Base-by-base conservation (phyloP, 306 rosid genomes). In the Alnus rubra region DNA sequence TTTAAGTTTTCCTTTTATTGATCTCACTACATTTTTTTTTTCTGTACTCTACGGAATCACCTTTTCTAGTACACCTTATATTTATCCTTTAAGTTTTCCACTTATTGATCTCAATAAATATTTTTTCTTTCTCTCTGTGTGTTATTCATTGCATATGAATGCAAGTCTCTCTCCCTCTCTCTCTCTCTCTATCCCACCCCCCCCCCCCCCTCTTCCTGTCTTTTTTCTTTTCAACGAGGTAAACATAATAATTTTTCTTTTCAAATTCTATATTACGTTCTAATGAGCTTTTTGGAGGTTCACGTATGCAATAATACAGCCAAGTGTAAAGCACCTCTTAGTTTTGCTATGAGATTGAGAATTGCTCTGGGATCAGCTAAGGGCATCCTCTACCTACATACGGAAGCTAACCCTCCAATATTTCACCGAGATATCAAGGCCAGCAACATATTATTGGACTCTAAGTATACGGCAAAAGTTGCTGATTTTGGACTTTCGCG, bases 401-500 rank as follows among this genome's bases (percentile, higher is more conserved):
- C 91, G 0, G 97, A 93, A 91, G 98, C 98, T 18, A 87, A 96
- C 86, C 99, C 99, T 84, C 99, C 97, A 2, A 90, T 93, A 87
- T 93, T 93, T 76, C 98, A 96, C 82, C 85, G 99, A 75, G 99
- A 96, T 77, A 88, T 96, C 73, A 96, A 96, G 96, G 90, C 98
- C 76, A 96, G 89, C 88, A 96, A 96, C 78, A 96, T 96, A 81
- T 75, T 96, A 76, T 84, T 96, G 89, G 99, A 93, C 81, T 75
- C 94, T 1, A 93, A 85, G 78, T 79, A 86, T 6, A 56, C 71
- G 0, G 92, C 98, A 14, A 96, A 96, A 86, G 99, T 96, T 82
- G 96, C 99, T 74, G 98, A 96, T 89, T 96, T 96, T 74, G 98
- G 98, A 85, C 98, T 96, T 73, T 96, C 96, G 0, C 90, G 96